Evolutionary conservation across 2,329 filamentous ascomycete species (phyloP), one percentile per base, ranked within the genome.

Genomic region (Cytospora mali): DNA sequence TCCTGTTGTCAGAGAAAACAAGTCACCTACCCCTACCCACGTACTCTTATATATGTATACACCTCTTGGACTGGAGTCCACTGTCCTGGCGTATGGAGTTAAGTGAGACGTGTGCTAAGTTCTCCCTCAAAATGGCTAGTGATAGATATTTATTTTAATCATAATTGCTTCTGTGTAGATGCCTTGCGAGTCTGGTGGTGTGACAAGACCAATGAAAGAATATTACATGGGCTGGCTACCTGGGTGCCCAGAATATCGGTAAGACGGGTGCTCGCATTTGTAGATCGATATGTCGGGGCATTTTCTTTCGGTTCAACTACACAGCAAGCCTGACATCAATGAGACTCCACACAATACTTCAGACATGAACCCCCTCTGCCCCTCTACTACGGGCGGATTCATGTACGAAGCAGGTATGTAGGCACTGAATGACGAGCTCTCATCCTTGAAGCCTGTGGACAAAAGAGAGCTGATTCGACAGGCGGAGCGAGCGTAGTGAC

Each of bases 1-100:
- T 21, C 27, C 57, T 28, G 50, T 54, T 54, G 46, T 39, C 16
- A 31, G 56, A 52, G 35, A 33, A n/a, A 39, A 46, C 9, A 54
- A 48, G 6, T 16, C 51, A 60, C 21, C 50, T 11, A 48, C 21
- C 27, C 42, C 29, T 23, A 21, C 49, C 39, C 42, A 53, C 42
- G 51, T 49, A 54, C 23, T n/a, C n/a, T n/a, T n/a, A 60, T 59
- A 31, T 7, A 51, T 21, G 21, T 21, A 33, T 28, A 60, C 21
- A 54, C 39, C n/a, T 28, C 39, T 60, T 60, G 35, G 35, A 48
- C 21, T 21, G 35, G 33, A 53, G 25, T n/a, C n/a, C 49, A 6
- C 18, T 53, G n/a, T 31, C 25, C n/a, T 13, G 39, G 48, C 29
- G 56, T 51, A 13, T n/a, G 25, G 14, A n/a, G 5, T n/a, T 23